Evolutionary conservation across 176 grass and related monocot genomes (phyloP).

Genomic region (Otatea glauca): DNA sequence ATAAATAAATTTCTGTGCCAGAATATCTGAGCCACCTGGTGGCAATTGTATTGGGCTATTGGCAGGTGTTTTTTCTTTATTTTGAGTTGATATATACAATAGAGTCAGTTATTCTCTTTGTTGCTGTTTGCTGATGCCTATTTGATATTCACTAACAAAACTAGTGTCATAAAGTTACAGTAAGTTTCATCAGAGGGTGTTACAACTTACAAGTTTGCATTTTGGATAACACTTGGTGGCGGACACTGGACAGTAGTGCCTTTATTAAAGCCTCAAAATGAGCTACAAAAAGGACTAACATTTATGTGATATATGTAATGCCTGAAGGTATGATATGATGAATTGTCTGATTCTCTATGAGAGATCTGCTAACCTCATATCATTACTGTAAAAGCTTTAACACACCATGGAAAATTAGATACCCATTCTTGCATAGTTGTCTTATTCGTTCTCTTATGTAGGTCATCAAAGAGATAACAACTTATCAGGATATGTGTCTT

Average conservation of each 20-base stretch:
- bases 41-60: background rate
- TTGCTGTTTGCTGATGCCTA: background rate
- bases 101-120: background rate
- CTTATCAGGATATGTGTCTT: background rate
- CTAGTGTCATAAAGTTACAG: background rate
- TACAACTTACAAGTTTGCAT: background rate
- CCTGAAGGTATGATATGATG: background rate
- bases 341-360: background rate
- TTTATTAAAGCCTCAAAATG: background rate
- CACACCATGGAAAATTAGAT: background rate
- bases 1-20: background rate
- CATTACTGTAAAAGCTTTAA: background rate
- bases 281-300: background rate
- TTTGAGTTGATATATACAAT: constrained; percentile 3
- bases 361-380: background rate
- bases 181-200: constrained; percentile 10
- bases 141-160: background rate
- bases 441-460: constrained; percentile 14
- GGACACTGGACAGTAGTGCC: background rate
- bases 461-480: background rate
- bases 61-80: background rate
- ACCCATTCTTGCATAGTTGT: background rate
- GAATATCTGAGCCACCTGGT: background rate
- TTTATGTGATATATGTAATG: background rate
- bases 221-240: background rate